Evolutionary conservation across 257 asterid genomes (phyloP).

Genomic region (Leptodermis oblonga): DNA sequence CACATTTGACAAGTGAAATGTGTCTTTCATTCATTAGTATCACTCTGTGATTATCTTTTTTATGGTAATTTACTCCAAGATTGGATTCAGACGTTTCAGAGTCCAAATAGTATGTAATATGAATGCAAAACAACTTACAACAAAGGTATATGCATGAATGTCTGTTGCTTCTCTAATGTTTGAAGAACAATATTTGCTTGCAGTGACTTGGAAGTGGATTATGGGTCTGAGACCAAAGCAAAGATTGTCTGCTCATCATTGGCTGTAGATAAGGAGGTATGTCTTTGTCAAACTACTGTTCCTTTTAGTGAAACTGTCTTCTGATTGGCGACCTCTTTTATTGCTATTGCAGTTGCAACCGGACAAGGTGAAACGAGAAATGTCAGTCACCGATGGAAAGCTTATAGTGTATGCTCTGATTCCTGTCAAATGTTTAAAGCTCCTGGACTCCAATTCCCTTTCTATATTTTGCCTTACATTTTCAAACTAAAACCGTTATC

Average conservation of each 20-base stretch:
- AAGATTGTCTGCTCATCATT: slow-evolving; percentile 58
- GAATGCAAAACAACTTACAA: neutral
- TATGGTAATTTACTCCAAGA: neutral
- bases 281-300: slow-evolving; percentile 1
- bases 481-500: neutral
- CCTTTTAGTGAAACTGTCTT: slow-evolving; percentile 3
- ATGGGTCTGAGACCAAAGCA: slow-evolving; percentile 58
- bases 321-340: slow-evolving; percentile 7
- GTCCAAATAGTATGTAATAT: neutral
- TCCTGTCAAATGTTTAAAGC: neutral
- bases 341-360: slow-evolving; percentile 77
- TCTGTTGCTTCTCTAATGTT: neutral
- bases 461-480: neutral
- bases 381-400: slow-evolving; percentile 61
- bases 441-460: too few species aligned
- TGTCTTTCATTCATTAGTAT: neutral
- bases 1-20: neutral
- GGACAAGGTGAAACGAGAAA: slow-evolving; percentile 75
- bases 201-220: slow-evolving; percentile 85
- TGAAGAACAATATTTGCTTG: slow-evolving; percentile 12
- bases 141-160: neutral
- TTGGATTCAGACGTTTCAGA: neutral
- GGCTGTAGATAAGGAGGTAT: slow-evolving; percentile 87
- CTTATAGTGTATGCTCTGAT: slow-evolving; percentile 56
- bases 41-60: neutral